Percentiles rank a stretch among this genome's conserved stretches.
phyloP scores from a whole-genome alignment of 2,329 filamentous ascomycete genomes.

The Diatrype stigma region DNA sequence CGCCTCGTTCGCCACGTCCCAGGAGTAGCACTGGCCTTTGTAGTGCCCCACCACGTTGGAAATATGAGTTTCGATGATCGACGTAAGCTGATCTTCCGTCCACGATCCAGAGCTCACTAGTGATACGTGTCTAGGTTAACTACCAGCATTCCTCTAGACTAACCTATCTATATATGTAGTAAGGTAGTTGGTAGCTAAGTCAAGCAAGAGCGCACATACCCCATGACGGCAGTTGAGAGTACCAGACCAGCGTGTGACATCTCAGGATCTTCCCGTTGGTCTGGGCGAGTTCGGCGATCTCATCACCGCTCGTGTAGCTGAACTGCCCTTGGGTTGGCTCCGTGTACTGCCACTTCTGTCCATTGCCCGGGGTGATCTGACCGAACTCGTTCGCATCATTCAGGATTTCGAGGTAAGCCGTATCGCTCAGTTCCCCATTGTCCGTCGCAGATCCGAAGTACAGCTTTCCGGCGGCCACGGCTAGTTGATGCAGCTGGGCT shows the following conservation, averaged over 20 bases:
- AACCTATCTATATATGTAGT: no score
- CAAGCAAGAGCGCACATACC: no score
- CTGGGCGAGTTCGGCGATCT: slow-evolving; percentile 43
- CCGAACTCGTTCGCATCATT: slow-evolving; percentile 57
- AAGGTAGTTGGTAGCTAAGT: no score
- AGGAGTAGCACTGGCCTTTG: slow-evolving; percentile 56
- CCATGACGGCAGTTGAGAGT: slow-evolving; percentile 13
- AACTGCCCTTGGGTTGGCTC: slow-evolving; percentile 56
- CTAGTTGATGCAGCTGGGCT: slow-evolving; percentile 46
- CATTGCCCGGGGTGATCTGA: slow-evolving; percentile 60
- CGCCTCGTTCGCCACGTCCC: slow-evolving; percentile 65
- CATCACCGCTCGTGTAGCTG: slow-evolving; percentile 54
- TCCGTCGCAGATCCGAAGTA: slow-evolving; percentile 66
- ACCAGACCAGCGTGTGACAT: slow-evolving; percentile 51
- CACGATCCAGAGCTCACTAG: slow-evolving; percentile 38
- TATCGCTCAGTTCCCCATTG: slow-evolving; percentile 51
- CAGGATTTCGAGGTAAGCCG: slow-evolving; percentile 51
- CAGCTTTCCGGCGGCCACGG: slow-evolving; percentile 49
- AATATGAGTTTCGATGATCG: slow-evolving; percentile 57
- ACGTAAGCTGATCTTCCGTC: slow-evolving; percentile 54
- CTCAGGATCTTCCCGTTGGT: slow-evolving; percentile 49
- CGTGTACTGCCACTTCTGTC: slow-evolving; percentile 59
- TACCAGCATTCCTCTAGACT: no score
- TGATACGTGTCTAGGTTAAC: no score
- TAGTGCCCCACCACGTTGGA: slow-evolving; percentile 54